Evolutionary conservation across 345 rosid genomes (phyloP).

Genomic region (Eucalyptus sp.): DNA sequence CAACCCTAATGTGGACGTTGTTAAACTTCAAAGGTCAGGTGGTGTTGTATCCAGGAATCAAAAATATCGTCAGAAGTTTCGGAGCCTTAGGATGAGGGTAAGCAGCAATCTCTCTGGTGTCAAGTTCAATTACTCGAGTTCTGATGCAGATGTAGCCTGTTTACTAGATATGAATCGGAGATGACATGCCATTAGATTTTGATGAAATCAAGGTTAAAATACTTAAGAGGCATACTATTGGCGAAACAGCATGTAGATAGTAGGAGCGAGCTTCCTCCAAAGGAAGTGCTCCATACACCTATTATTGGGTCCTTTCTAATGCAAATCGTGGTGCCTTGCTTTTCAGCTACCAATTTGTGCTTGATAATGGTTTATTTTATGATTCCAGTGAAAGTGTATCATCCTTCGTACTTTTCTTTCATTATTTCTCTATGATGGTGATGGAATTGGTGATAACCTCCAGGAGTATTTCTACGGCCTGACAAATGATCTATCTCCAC

Average conservation of each 20-base stretch:
- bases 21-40: conserved; percentile 86
- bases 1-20: conserved; percentile 70
- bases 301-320: neutral
- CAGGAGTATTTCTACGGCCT: conserved; percentile 91
- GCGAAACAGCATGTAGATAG: neutral
- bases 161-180: neutral
- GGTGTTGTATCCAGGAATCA: conserved; percentile 74
- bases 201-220: neutral
- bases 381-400: neutral
- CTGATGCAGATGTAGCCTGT: neutral
- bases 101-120: neutral
- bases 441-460: neutral
- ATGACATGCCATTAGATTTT: neutral
- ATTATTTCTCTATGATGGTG: neutral
- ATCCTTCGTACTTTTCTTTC: neutral
- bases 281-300: neutral
- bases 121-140: neutral
- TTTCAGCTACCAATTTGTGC: neutral
- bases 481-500: conserved; percentile 71
- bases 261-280: neutral
- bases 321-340: neutral
- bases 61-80: conserved; percentile 49
- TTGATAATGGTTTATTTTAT: neutral
- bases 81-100: conserved; percentile 69
- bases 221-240: neutral